Conservation (phyloP, 2,329 filamentous ascomycete genomes). For the Alternaria conjuncta region DNA sequence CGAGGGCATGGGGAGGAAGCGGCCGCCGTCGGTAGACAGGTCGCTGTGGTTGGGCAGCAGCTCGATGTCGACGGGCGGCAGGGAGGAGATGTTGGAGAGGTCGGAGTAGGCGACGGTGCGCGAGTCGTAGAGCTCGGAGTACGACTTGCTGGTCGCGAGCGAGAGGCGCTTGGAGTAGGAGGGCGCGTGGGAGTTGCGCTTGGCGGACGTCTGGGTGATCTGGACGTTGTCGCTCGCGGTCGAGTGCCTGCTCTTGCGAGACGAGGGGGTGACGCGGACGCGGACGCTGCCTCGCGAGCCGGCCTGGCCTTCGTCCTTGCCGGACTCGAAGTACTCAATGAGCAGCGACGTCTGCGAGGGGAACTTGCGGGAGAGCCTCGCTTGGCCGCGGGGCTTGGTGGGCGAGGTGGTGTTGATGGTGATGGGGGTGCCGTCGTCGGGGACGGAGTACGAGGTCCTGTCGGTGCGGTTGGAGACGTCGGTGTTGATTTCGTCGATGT, state of each 20-base stretch:
- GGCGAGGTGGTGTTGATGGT: conserved; percentile 83
- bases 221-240: conserved; percentile 77
- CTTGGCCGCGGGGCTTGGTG: conserved; percentile 65
- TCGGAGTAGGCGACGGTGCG: conserved; percentile 68
- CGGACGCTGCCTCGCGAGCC: conserved; percentile 82
- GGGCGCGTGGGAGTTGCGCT: conserved; percentile 70
- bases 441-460: conserved; percentile 77
- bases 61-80: conserved; percentile 84
- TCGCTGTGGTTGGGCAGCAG: conserved; percentile 76
- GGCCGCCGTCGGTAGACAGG: conserved; percentile 63
- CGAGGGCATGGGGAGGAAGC: conserved; percentile 73
- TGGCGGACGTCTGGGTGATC: conserved; percentile 74
- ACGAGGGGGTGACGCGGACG: conserved; percentile 76
- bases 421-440: conserved; percentile 87
- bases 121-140: conserved; percentile 37
- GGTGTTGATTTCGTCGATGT: conserved; percentile 63
- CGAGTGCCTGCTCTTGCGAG: conserved; percentile 56
- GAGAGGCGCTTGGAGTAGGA: conserved; percentile 73
- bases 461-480: conserved; percentile 73
- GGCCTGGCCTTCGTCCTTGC: conserved; percentile 66
- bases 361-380: conserved; percentile 53
- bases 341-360: conserved; percentile 86
- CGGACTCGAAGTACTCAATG: conserved; percentile 93
- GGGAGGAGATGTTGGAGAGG: conserved; percentile 74
- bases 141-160: conserved; percentile 57